These are phyloP conservation scores for Breynia disticha DNA, from an alignment of 441 rosid species.

Conservation along the genomic window DNA sequence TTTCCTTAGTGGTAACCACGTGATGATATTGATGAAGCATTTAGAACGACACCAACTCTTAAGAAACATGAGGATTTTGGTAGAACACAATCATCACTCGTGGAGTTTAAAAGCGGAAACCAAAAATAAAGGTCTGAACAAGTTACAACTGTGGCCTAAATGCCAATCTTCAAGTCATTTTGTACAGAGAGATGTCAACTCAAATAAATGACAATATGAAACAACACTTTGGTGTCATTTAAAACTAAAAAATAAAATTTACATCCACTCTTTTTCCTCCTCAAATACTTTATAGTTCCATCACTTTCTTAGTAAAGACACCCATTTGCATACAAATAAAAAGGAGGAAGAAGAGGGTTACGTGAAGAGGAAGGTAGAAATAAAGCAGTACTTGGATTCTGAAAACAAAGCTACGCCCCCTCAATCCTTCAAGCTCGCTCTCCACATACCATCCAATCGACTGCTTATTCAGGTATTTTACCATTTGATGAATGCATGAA, in stretches of 20 bases:
- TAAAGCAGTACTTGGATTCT: not conserved
- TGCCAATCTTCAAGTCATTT: too few species aligned
- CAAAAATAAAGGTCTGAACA: too few species aligned
- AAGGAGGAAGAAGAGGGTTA: not conserved
- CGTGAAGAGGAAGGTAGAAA: not conserved
- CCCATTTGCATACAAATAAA: slow-evolving; percentile 1
- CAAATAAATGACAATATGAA: not conserved
- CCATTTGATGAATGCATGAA: slow-evolving; percentile 6
- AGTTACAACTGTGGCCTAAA: too few species aligned
- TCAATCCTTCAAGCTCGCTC: not conserved
- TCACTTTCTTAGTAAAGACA: slow-evolving; percentile 1
- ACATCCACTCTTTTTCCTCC: not conserved
- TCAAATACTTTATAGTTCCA: slow-evolving; percentile 9
- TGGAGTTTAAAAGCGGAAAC: too few species aligned
- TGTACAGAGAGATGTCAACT: too few species aligned
- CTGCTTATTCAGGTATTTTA: too few species aligned
- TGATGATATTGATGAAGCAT: too few species aligned
- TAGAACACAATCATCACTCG: too few species aligned
- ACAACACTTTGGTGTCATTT: slow-evolving; percentile 1
- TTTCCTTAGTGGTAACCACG: too few species aligned
- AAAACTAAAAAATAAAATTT: not conserved
- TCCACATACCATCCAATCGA: not conserved
- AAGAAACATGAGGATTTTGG: too few species aligned
- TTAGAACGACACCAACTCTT: too few species aligned
- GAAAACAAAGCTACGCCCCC: not conserved